These are phyloP conservation scores for Aureobasidium zeae DNA, from an alignment of 2,329 filamentous ascomycete species.

Conservation along the genomic window DNA sequence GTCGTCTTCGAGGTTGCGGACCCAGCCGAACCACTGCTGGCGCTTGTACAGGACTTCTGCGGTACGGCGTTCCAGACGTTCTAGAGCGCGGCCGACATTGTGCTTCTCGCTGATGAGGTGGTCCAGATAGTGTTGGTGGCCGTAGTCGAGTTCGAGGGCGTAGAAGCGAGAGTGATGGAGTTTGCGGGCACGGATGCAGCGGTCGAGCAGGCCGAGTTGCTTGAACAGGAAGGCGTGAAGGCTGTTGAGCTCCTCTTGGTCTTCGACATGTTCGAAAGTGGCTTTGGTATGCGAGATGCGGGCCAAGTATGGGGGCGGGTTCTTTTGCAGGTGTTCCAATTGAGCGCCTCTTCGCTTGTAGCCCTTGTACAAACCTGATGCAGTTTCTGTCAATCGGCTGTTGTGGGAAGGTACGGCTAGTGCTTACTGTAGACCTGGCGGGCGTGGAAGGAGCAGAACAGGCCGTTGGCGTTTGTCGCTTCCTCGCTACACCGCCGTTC, in stretches of 20 bases:
- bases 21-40: slow-evolving; percentile 36
- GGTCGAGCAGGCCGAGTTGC: slow-evolving; percentile 31
- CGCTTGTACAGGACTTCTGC: slow-evolving; percentile 38
- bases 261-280: slow-evolving; percentile 31
- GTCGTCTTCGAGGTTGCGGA: slow-evolving; percentile 34
- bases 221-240: slow-evolving; percentile 36
- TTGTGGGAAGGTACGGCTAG: neutral
- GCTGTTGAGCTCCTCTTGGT: slow-evolving; percentile 31
- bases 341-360: slow-evolving; percentile 41
- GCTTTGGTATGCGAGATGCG: slow-evolving; percentile 32
- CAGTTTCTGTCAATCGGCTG: neutral
- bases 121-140: slow-evolving; percentile 35
- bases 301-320: slow-evolving; percentile 33
- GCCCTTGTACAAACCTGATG: slow-evolving; percentile 38
- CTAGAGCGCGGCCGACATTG: slow-evolving; percentile 33
- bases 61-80: slow-evolving; percentile 35
- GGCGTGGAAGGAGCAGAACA: slow-evolving; percentile 37
- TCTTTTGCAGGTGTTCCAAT: slow-evolving; percentile 32
- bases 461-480: slow-evolving; percentile 34
- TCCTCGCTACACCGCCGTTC: slow-evolving; percentile 28
- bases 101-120: slow-evolving; percentile 31
- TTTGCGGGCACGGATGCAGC: slow-evolving; percentile 35
- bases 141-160: slow-evolving; percentile 36
- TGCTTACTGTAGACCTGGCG: slow-evolving; percentile 30
- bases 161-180: slow-evolving; percentile 37